These are phyloP conservation scores for Pseudogymnoascus pannorum DNA, from an alignment of 2,329 filamentous ascomycete genomes.

Conservation along the genomic window DNA sequence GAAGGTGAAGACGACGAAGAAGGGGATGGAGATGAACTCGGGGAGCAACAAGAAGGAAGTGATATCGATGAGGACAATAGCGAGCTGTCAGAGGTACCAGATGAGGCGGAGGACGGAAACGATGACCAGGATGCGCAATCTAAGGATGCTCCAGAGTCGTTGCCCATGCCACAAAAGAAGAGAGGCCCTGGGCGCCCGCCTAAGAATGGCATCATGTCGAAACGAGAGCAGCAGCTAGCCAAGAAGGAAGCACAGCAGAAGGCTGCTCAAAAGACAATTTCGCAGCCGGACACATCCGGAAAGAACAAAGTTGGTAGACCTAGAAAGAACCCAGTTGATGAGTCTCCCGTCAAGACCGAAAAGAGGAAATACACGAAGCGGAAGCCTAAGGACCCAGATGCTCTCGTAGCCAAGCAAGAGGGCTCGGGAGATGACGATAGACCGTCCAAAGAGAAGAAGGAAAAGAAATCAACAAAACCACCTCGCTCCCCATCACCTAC, in stretches of 20 bases:
- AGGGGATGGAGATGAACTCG: constrained; percentile 25
- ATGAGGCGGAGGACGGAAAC: constrained; percentile 19
- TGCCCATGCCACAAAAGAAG: constrained; percentile 28
- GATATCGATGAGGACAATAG: constrained; percentile 23
- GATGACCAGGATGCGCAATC: constrained; percentile 13
- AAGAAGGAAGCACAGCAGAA: constrained; percentile 53
- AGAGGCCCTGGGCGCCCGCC: constrained; percentile 74
- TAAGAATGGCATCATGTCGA: constrained; percentile 78
- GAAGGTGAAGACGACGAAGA: constrained; percentile 22
- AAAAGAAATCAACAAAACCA: constrained; percentile 41
- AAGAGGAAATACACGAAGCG: constrained; percentile 62
- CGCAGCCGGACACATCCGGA: constrained; percentile 27
- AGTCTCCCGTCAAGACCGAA: constrained; percentile 46
- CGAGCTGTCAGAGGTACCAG: constrained; percentile 14
- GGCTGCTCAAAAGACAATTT: constrained; percentile 51
- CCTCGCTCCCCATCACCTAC: constrained; percentile 45
- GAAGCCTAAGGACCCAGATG: constrained; percentile 43
- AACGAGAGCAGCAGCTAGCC: constrained; percentile 59
- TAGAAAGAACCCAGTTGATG: constrained; percentile 56
- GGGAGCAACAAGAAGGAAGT: constrained; percentile 22
- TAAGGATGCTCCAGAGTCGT: constrained; percentile 15
- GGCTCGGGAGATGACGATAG: constrained; percentile 41
- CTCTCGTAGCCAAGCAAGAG: constrained; percentile 42
- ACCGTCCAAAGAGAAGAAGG: constrained; percentile 46
- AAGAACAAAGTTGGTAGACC: constrained; percentile 61